phyloP scores from a whole-genome alignment of 2,329 filamentous ascomycete genomes.

The Tolypocladium endophyticum region DNA sequence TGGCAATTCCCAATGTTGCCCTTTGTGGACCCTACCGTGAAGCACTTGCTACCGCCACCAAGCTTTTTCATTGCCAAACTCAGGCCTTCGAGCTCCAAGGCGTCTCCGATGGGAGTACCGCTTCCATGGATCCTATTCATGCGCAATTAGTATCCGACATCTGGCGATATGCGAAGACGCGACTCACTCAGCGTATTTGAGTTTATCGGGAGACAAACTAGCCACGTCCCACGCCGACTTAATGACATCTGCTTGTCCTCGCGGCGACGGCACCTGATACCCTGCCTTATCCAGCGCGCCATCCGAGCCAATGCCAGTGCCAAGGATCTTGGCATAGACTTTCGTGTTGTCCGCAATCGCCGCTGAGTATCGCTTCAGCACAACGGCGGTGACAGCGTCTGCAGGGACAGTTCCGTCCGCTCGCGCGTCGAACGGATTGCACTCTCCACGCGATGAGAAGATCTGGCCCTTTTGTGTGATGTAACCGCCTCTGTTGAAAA shows the following conservation, averaged over 20 bases:
- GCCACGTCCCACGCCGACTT: slow-evolving; percentile 4
- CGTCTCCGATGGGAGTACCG: slow-evolving; percentile 6
- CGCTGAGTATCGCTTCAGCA: slow-evolving; percentile 1
- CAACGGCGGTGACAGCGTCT: slow-evolving; percentile 2
- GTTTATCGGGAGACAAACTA: neutral
- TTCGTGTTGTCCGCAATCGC: neutral
- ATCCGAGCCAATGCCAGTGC: slow-evolving; percentile 4
- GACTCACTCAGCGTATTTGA: slow-evolving; percentile 4
- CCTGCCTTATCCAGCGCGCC: slow-evolving; percentile 6
- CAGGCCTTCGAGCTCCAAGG: slow-evolving; percentile 5
- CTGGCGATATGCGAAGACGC: neutral
- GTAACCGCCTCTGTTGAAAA: slow-evolving; percentile 2
- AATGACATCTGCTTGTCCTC: slow-evolving; percentile 6
- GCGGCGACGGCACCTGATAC: slow-evolving; percentile 5
- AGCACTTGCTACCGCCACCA: neutral
- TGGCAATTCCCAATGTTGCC: slow-evolving; percentile 7
- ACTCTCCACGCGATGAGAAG: slow-evolving; percentile 3
- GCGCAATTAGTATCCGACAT: neutral
- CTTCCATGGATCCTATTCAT: slow-evolving; percentile 5
- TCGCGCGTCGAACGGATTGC: slow-evolving; percentile 3
- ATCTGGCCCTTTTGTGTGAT: slow-evolving; percentile 4
- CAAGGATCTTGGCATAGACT: slow-evolving; percentile 4
- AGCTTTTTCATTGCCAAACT: slow-evolving; percentile 2
- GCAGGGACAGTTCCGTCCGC: slow-evolving; percentile 5
- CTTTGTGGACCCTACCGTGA: slow-evolving; percentile 5